Conservation (phyloP, 352 stramenopile genomes). For the Aphanomyces cochlioides region DNA sequence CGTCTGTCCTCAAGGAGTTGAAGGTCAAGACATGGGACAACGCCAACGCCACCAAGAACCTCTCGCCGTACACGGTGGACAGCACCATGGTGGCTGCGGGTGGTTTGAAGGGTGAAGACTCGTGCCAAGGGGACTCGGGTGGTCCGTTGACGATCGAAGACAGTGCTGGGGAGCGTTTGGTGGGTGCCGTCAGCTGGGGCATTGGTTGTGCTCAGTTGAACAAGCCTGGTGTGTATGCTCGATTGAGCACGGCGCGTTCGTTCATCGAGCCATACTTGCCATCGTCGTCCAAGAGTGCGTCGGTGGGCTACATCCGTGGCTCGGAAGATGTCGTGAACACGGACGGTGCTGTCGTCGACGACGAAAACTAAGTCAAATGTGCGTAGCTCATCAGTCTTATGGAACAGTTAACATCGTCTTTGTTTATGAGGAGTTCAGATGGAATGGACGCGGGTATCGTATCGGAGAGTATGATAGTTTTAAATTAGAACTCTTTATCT, state of each 20-base stretch:
- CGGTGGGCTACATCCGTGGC: no score
- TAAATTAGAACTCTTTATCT: no score
- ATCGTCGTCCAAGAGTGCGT: no score
- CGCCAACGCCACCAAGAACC: conserved; percentile 36
- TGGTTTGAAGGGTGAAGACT: conserved; percentile 30
- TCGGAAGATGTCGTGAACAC: no score
- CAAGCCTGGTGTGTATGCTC: conserved; percentile 25
- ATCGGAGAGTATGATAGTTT: conserved; percentile 44
- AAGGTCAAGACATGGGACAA: conserved; percentile 47
- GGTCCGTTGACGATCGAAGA: conserved; percentile 31
- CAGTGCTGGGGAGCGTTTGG: conserved; percentile 20
- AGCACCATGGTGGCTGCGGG: conserved; percentile 56
- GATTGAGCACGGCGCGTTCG: neutral
- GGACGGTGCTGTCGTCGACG: no score
- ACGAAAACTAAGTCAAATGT: no score
- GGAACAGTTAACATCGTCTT: no score
- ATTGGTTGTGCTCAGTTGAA: conserved; percentile 26
- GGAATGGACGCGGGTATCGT: neutral
- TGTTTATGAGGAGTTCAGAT: no score
- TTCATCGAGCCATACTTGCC: no score
- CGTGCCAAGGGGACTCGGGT: conserved; percentile 38
- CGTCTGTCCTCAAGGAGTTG: conserved; percentile 40
- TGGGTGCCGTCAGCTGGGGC: conserved; percentile 37
- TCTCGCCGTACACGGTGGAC: conserved; percentile 40
- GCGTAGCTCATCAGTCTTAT: no score